These are phyloP conservation scores for Coemansia sp. DNA, from an alignment of 192 early-diverging fungal genomes.

Conservation along the genomic window DNA sequence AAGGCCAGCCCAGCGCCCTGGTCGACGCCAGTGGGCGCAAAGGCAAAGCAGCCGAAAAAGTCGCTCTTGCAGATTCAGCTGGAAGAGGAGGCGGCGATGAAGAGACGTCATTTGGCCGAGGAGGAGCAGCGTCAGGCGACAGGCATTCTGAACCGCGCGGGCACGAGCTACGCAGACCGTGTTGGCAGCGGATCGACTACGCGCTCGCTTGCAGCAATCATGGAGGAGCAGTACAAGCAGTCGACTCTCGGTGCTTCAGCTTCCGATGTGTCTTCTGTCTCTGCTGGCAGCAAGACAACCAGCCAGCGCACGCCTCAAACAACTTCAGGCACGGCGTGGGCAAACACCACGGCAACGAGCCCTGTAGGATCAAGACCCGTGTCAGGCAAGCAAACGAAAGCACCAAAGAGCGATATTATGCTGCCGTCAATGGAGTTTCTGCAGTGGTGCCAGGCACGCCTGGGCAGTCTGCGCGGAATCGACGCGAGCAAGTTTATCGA, in stretches of 20 bases:
- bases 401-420: neutral
- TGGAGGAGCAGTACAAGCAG: constrained; percentile 50
- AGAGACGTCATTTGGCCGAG: constrained; percentile 30
- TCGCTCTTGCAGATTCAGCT: constrained; percentile 54
- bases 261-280: neutral
- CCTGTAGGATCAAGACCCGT: neutral
- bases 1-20: constrained; percentile 32
- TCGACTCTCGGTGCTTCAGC: neutral
- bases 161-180: constrained; percentile 44
- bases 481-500: constrained; percentile 70
- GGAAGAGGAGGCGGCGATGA: constrained; percentile 44
- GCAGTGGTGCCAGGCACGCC: constrained; percentile 67
- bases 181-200: constrained; percentile 9
- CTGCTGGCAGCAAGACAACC: neutral
- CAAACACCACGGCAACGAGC: neutral
- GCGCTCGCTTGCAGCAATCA: constrained; percentile 43
- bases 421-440: constrained; percentile 67
- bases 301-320: constrained; percentile 7
- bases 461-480: constrained; percentile 63
- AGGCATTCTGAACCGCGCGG: constrained; percentile 9
- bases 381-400: neutral
- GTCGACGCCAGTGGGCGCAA: constrained; percentile 23
- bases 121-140: constrained; percentile 18
- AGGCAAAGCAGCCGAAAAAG: constrained; percentile 45
- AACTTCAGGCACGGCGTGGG: constrained; percentile 13